These are phyloP conservation scores for Xylaria acuta DNA, from an alignment of 495 filamentous ascomycete species.

Conservation along the genomic window DNA sequence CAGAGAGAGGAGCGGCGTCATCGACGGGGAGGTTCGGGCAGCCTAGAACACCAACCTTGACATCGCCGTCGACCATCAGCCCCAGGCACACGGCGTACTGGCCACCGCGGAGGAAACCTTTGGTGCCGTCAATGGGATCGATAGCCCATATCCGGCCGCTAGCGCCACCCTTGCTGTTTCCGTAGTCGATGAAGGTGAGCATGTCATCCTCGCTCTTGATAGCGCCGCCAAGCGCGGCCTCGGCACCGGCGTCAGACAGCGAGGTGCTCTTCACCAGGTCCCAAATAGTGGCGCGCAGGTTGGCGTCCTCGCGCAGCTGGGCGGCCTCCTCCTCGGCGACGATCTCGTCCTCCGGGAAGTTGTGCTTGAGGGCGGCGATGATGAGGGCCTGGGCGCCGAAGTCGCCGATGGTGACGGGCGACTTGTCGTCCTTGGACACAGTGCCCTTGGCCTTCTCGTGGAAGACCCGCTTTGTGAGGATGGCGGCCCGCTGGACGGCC, in stretches of 20 bases:
- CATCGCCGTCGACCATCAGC: conserved; percentile 90
- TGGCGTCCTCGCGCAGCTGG: conserved; percentile 70
- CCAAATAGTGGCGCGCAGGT: conserved; percentile 79
- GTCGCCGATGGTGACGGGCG: conserved; percentile 96
- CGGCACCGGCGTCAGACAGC: conserved; percentile 71
- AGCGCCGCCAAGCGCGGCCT: conserved; percentile 70
- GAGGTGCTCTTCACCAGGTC: conserved; percentile 72
- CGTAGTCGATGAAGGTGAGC: conserved; percentile 84
- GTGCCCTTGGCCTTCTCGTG: conserved; percentile 91
- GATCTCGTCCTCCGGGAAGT: conserved; percentile 89
- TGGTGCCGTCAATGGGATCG: conserved; percentile 97
- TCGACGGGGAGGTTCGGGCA: conserved; percentile 94
- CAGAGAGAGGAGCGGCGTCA: conserved; percentile 69
- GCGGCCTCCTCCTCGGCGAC: conserved; percentile 94
- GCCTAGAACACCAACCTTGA: conserved; percentile 91
- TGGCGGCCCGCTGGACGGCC: conserved; percentile 85
- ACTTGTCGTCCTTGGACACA: conserved; percentile 90
- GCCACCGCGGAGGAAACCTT: conserved; percentile 94
- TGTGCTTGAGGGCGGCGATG: conserved; percentile 83
- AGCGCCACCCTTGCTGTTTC: conserved; percentile 78
- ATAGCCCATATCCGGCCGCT: conserved; percentile 93
- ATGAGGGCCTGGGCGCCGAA: conserved; percentile 97
- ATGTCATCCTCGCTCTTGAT: conserved; percentile 74
- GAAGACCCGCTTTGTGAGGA: conserved; percentile 93
- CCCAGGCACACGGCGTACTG: conserved; percentile 97